Base-by-base conservation (phyloP, 805 yeast species). In the Debaryomyces tyrocola region DNA sequence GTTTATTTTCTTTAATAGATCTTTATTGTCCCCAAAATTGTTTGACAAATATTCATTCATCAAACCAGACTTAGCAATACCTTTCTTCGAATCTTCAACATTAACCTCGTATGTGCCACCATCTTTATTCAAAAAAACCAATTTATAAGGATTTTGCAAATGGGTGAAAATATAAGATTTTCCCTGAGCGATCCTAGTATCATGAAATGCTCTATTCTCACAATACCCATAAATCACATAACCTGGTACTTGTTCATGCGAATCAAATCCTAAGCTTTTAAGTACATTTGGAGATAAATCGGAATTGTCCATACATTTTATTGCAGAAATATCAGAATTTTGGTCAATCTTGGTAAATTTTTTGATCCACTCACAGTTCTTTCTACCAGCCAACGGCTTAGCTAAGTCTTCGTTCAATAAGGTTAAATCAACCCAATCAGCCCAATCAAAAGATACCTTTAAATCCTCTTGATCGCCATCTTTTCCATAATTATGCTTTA, bases 401-500 rank as follows among this genome's bases (percentile, higher is more conserved):
- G 41, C 33, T 31, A 57, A 39, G 17, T 57, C 55, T 4, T 49
- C 31, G 37, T 60, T 53, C 12, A 54, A 36, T 20, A 44, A 33
- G 0, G 57, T 50, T 34, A 60, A 47, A 41, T 60, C 64, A 1
- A 54, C 42, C 69, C 69, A 63, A 41, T 64, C 69, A 3, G 52
- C 54, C 69, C 68, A 64, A 45, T 62, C 57, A 44, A 64, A 64
- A 1, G 69, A 66, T 1, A 64, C 46, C 21, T 52, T 27, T 39
- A 50, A 21, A 14, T 43, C 44, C 21, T 46, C 34, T 10, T 17
- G 51, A 4, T 40, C 6, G 35, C 46, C 8, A 15, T 35, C 27
- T 28, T 17, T 5, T 37, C 10, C 6, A 18, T 9, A 15, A 43
- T 29, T 17, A 36, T 36, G 31, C 33, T 44, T 47, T 34, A 53